Conservation (phyloP, 1,284 basidiomycete genomes). For the Pseudozyma thailandica region DNA sequence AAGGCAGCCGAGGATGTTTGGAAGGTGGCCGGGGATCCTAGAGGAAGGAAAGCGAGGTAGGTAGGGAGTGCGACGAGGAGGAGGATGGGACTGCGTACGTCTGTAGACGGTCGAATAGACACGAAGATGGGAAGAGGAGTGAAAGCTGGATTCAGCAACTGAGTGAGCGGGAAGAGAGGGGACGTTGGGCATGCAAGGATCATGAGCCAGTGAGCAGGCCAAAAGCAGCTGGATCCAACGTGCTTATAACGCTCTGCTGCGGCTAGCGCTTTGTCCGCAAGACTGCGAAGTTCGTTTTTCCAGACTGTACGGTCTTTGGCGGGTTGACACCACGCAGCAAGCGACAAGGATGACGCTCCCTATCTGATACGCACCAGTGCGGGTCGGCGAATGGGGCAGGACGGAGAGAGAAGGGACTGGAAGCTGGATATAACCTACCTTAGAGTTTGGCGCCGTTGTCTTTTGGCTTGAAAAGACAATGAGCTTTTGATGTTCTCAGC, state of each 20-base stretch:
- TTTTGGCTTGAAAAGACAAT: not conserved
- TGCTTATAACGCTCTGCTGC: not conserved
- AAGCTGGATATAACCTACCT: conserved; percentile 15
- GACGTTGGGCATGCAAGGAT: not conserved
- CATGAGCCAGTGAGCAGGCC: not conserved
- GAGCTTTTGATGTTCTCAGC: not conserved
- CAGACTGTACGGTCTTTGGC: too few species aligned
- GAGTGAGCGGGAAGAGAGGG: conserved; percentile 4
- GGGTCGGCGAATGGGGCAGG: not conserved
- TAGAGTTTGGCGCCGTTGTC: conserved; percentile 10
- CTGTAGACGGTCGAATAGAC: conserved; percentile 14
- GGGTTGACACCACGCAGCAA: too few species aligned
- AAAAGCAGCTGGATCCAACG: too few species aligned
- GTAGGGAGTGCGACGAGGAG: conserved; percentile 1
- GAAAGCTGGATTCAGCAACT: conserved; percentile 25
- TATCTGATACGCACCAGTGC: too few species aligned
- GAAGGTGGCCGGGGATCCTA: conserved; percentile 13
- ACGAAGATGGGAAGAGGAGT: conserved; percentile 10
- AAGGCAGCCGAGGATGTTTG: conserved; percentile 26
- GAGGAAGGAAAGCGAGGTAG: conserved; percentile 3
- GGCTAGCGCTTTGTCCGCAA: not conserved
- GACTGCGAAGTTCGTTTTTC: too few species aligned
- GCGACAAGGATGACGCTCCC: too few species aligned
- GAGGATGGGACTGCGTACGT: conserved; percentile 33
- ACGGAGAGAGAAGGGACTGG: not conserved